Conservation (phyloP, 345 rosid species). For the Euclidium syriacum region DNA sequence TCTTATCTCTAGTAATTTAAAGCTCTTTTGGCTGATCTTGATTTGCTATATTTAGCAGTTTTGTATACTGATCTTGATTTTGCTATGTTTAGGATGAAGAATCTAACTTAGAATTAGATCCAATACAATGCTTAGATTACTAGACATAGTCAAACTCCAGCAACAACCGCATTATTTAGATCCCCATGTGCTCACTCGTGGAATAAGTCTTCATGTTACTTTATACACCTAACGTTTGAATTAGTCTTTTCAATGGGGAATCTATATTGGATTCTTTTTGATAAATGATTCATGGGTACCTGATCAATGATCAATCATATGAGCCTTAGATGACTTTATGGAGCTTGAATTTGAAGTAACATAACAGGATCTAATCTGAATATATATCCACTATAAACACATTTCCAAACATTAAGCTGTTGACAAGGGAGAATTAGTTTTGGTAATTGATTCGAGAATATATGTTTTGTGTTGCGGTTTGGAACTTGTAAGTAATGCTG, state of each 20-base stretch:
- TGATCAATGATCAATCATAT: conserved; percentile 7
- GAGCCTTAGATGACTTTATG: neutral
- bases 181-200: conserved; percentile 21
- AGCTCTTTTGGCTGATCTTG: neutral
- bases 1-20: no score
- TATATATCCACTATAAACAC: neutral
- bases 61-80: neutral
- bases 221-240: conserved; percentile 10
- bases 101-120: neutral
- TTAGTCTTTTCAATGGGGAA: conserved; percentile 9
- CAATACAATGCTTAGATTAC: neutral
- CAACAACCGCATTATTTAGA: conserved; percentile 1
- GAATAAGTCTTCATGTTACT: conserved; percentile 13
- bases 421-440: neutral
- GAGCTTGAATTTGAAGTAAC: neutral
- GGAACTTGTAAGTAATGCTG: neutral
- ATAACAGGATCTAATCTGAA: neutral
- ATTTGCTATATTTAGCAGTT: conserved; percentile 4
- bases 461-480: neutral
- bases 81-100: neutral
- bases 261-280: neutral
- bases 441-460: neutral
- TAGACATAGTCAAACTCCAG: conserved; percentile 17
- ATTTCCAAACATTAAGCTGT: neutral
- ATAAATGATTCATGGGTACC: neutral